Percentiles rank a stretch among this genome's conserved stretches.
These are phyloP conservation scores for Rhamnella rubrinervis DNA, from an alignment of 331 rosid genomes.

Conservation along the genomic window DNA sequence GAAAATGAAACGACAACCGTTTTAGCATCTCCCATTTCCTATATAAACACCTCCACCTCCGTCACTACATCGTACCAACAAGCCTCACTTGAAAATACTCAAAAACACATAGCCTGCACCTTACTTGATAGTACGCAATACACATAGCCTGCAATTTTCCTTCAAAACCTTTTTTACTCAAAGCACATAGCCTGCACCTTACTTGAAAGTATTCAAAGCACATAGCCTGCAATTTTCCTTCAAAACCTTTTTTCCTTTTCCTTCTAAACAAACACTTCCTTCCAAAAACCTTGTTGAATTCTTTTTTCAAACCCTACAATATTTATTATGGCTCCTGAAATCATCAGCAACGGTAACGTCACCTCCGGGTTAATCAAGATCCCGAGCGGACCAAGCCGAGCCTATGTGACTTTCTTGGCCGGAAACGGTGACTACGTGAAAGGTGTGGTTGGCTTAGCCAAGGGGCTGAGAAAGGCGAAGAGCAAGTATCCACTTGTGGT, in stretches of 20 bases:
- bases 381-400: slow-evolving; percentile 18
- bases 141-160: background rate
- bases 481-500: slow-evolving; percentile 67
- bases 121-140: background rate
- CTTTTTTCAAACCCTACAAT: too few species aligned
- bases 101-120: too few species aligned
- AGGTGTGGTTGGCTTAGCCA: slow-evolving; percentile 88
- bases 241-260: slow-evolving; percentile 1
- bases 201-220: too few species aligned
- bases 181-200: too few species aligned
- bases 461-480: slow-evolving; percentile 70
- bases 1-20: background rate
- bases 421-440: slow-evolving; percentile 79
- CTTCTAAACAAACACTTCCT: slow-evolving; percentile 8
- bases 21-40: slow-evolving; percentile 9
- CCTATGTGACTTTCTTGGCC: slow-evolving; percentile 78
- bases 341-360: slow-evolving; percentile 18
- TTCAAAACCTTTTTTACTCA: too few species aligned
- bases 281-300: background rate
- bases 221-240: background rate
- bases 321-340: slow-evolving; percentile 49
- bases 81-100: background rate
- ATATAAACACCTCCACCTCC: slow-evolving; percentile 38
- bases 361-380: slow-evolving; percentile 20
- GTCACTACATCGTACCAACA: background rate